Conservation (phyloP, 768 basidiomycete species). For the Mycena filopes region DNA sequence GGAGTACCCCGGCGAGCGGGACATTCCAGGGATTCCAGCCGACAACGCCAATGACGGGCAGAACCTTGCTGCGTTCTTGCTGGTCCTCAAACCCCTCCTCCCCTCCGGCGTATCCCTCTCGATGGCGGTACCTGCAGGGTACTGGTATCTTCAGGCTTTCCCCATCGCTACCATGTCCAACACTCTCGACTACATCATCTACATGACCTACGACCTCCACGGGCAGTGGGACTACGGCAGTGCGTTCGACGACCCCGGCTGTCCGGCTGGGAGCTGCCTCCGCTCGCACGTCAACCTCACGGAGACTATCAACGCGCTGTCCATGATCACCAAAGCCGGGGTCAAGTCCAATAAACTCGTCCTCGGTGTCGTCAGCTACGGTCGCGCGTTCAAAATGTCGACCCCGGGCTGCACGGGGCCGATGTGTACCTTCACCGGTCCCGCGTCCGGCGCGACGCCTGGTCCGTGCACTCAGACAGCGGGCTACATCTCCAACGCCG, state of each 20-base stretch:
- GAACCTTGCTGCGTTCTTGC: conserved; percentile 5
- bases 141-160: conserved; percentile 15
- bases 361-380: conserved; percentile 11
- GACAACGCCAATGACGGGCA: neutral
- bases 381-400: conserved; percentile 6
- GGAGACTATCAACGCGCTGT: conserved; percentile 10
- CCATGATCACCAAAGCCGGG: conserved; percentile 15
- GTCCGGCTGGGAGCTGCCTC: conserved; percentile 5
- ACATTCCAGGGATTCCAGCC: conserved; percentile 10
- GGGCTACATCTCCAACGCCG: conserved; percentile 15
- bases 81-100: neutral
- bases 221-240: conserved; percentile 11
- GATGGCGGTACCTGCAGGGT: neutral
- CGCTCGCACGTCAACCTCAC: conserved; percentile 19
- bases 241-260: conserved; percentile 3
- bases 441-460: conserved; percentile 4
- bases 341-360: conserved; percentile 8
- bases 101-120: neutral
- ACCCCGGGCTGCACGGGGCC: conserved; percentile 10
- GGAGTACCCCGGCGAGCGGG: conserved; percentile 85
- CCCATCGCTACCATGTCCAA: conserved; percentile 3
- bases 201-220: conserved; percentile 20
- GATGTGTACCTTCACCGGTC: conserved; percentile 13
- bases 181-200: conserved; percentile 15
- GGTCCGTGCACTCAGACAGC: conserved; percentile 6